Evolutionary conservation across 1,139 yeast species (phyloP), one percentile per base, ranked within the genome.

Genomic region (Suhomyces terraborum): DNA sequence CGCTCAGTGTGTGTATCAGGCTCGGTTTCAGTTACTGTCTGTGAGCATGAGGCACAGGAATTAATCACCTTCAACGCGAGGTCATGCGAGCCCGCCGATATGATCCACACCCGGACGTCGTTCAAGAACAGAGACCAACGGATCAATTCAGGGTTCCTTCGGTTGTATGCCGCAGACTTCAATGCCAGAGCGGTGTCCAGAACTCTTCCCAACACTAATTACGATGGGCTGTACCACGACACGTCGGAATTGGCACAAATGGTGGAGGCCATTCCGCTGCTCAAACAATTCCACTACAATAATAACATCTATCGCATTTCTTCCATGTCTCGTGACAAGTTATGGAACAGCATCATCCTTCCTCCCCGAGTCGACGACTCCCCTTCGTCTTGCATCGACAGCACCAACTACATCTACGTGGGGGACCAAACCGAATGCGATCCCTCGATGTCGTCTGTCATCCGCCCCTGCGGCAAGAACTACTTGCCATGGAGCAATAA

Each of bases 281-380:
- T 63, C 25, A 50, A 45, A 28, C 47, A 49, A 10, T 67, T 67
- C 49, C 73, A 69, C 49, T 43, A 50, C 20, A 36, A 50, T 16
- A 46, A 62, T 41, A 59, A 66, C 44, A 51, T 66, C 26, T 56
- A 54, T 40, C 61, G 61, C 20, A 54, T 75, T 14, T 73, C 78
- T 4, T 54, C 62, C 18, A 39, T 60, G 54, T 59, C 76, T 4
- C 62, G 64, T 52, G 75, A 71, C 35, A 77, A 77, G 50, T 58
- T 77, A 31, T 77, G 82, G 81, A 63, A 66, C 41, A 62, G 61
- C 32, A 74, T 75, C n/a, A 64, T 75, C 3, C 62, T 78, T 29
- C 66, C 66, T 5, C 80, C 80, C n/a, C 56, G 83, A 41, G 17
- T 39, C 0, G 82, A 77, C 49, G 52, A 52, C 2, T 51, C 62